Base-by-base conservation (phyloP, 2,329 filamentous ascomycete species). In the Monilinia fructicola region DNA sequence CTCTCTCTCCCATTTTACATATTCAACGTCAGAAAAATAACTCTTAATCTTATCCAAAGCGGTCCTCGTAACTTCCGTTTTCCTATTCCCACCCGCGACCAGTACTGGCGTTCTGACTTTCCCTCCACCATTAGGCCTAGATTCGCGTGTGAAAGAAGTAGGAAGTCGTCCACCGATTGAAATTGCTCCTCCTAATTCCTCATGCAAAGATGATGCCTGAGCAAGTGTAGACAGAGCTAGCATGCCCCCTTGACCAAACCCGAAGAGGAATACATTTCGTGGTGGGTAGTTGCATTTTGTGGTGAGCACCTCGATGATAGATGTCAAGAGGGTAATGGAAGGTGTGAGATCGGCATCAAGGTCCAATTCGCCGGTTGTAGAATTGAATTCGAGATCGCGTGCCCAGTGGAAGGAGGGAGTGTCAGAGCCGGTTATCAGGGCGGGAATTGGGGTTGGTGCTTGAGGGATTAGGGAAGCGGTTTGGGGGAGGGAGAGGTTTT, bases 1-100 rank as follows among this genome's bases (percentile, higher is more conserved):
- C 3, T 77, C 78, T 74, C 88, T 86, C 74, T 83, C 85, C 87
- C 91, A 95, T 73, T 85, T 85, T 66, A 87, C 87, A 70, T 88
- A 82, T 76, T 87, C 83, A 28, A 92, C 87, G 73, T 87, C 82
- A 70, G 82, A 79, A 77, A 94, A 95, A 65, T 85, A 83, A 53
- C 81, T 80, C 76, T 87, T 89, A 46, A 93, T 79, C 67, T 83
- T 80, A n/a, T 87, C 83, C 21, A 89, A 81, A 0, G 86, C 86
- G 12, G 86, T 84, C 5, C 86, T 83, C 12, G 87, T 88, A 1
- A 92, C 81, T 73, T 85, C 81, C 1, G 83, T 78, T 67, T 81
- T 81, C 28, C 78, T 76, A 53, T 78, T 79, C 0, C 85, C 87
- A 50, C 84, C 84, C 71, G 85, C 87, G 1, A 90, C 77, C 53